Conservation (phyloP, 2,329 filamentous ascomycete species). For the Metarhizium brunneum region DNA sequence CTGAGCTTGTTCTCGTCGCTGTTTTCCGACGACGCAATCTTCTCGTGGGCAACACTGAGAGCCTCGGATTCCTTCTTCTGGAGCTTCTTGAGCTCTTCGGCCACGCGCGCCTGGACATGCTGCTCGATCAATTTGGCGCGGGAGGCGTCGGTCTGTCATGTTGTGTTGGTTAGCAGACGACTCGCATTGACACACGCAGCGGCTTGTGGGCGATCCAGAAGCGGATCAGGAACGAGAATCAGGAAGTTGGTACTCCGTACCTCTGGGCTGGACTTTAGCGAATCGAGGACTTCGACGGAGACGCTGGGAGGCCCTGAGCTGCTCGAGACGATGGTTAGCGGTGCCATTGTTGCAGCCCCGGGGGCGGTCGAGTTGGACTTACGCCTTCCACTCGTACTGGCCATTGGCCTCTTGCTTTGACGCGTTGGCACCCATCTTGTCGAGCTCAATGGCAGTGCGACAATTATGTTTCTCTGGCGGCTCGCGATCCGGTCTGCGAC, state of each 20-base stretch:
- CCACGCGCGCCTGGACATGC: slow-evolving; percentile 79
- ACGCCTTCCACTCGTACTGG: slow-evolving; percentile 46
- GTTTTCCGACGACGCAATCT: slow-evolving; percentile 39
- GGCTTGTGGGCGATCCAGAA: neutral
- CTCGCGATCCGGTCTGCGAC: slow-evolving; percentile 16
- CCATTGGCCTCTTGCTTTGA: slow-evolving; percentile 36
- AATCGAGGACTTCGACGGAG: slow-evolving; percentile 74
- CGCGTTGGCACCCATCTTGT: slow-evolving; percentile 47
- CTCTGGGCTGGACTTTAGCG: slow-evolving; percentile 76
- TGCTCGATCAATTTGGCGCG: slow-evolving; percentile 77
- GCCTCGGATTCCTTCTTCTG: slow-evolving; percentile 60
- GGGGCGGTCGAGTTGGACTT: slow-evolving; percentile 22
- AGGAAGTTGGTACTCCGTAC: slow-evolving; percentile 37
- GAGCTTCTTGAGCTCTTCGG: slow-evolving; percentile 73
- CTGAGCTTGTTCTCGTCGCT: slow-evolving; percentile 22
- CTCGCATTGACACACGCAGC: neutral
- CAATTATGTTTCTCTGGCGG: slow-evolving; percentile 15
- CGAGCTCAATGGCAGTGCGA: slow-evolving; percentile 26
- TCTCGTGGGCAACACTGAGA: slow-evolving; percentile 59
- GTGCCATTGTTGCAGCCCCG: too few species aligned
- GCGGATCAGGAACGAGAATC: neutral
- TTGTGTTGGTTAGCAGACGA: neutral
- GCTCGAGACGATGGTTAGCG: slow-evolving; percentile 10
- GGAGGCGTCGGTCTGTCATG: slow-evolving; percentile 70
- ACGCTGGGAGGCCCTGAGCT: slow-evolving; percentile 43